These are phyloP conservation scores for Fusarium irregulare DNA, from an alignment of 2,329 filamentous ascomycete species.

Conservation along the genomic window DNA sequence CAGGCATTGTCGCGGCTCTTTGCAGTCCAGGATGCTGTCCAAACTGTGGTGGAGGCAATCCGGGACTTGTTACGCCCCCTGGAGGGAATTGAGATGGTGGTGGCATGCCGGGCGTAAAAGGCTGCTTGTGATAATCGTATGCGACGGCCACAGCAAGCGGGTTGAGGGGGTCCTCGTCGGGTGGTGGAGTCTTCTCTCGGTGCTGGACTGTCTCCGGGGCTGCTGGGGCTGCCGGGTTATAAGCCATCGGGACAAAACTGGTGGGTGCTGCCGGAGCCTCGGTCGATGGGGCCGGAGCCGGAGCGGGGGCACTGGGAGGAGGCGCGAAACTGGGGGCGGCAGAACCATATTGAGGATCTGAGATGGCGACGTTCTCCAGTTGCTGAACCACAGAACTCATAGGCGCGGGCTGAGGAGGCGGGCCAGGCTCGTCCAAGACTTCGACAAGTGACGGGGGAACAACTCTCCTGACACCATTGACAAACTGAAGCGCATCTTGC, in stretches of 20 bases:
- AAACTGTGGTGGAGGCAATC: conserved; percentile 57
- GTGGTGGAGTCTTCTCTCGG: conserved; percentile 84
- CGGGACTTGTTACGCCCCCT: conserved; percentile 56
- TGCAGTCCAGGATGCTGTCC: conserved; percentile 60
- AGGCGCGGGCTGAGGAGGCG: conserved; percentile 58
- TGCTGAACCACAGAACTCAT: conserved; percentile 79
- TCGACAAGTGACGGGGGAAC: conserved; percentile 70
- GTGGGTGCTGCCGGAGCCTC: conserved; percentile 43
- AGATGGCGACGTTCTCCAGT: conserved; percentile 77
- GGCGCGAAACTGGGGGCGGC: conserved; percentile 38
- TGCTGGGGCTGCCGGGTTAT: conserved; percentile 82
- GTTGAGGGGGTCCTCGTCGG: conserved; percentile 70
- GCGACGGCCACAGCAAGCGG: conserved; percentile 68
- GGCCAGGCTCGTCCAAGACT: conserved; percentile 72
- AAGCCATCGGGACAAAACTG: conserved; percentile 73
- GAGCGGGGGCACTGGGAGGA: conserved; percentile 39
- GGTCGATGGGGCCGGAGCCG: conserved; percentile 22
- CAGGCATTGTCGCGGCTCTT: conserved; percentile 63
- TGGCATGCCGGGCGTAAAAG: conserved; percentile 64
- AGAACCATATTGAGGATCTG: conserved; percentile 62
- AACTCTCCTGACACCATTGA: conserved; percentile 74
- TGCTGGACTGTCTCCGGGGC: conserved; percentile 78
- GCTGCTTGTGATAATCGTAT: conserved; percentile 65
- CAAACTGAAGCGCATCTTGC: conserved; percentile 75
- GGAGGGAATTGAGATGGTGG: conserved; percentile 60